phyloP scores from a whole-genome alignment of 805 yeast genomes.

The Middelhovenomyces tepae region DNA sequence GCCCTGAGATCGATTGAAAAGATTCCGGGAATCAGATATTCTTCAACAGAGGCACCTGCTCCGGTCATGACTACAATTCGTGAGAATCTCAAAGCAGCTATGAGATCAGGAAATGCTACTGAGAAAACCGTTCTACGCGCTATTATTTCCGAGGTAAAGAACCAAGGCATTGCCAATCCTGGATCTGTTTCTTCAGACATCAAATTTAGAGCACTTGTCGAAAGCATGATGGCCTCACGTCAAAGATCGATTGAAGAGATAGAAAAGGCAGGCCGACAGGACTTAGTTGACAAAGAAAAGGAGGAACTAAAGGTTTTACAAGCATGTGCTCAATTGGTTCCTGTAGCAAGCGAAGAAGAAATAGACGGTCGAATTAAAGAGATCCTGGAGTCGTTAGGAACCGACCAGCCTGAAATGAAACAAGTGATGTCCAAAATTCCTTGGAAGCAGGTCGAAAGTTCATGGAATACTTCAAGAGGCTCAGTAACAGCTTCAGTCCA shows the following conservation, averaged over 20 bases:
- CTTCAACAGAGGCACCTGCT: slow-evolving; percentile 25
- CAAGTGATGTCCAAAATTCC: slow-evolving; percentile 19
- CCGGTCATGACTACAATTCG: slow-evolving; percentile 29
- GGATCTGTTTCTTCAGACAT: slow-evolving; percentile 22
- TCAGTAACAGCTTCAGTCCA: slow-evolving; percentile 22
- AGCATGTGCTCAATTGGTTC: slow-evolving; percentile 32
- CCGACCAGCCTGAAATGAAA: slow-evolving; percentile 15
- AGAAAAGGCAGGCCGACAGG: slow-evolving; percentile 37
- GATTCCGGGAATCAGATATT: too few relatives aligned
- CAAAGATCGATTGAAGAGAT: slow-evolving; percentile 43
- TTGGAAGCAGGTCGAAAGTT: slow-evolving; percentile 22
- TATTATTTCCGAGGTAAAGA: slow-evolving; percentile 28
- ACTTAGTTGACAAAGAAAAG: slow-evolving; percentile 45
- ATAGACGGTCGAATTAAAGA: slow-evolving; percentile 28
- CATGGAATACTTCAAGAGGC: slow-evolving; percentile 25
- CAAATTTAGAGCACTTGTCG: slow-evolving; percentile 34
- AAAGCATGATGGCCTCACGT: slow-evolving; percentile 33
- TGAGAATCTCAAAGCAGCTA: slow-evolving; percentile 38
- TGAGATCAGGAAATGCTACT: slow-evolving; percentile 36
- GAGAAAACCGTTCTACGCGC: slow-evolving; percentile 25
- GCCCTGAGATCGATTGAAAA: not conserved
- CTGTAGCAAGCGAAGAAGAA: slow-evolving; percentile 42
- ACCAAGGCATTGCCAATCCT: slow-evolving; percentile 26
- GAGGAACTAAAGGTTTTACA: slow-evolving; percentile 38
- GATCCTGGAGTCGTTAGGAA: slow-evolving; percentile 12